Base-by-base conservation (phyloP, 805 yeast species). In the Candida berthetii region DNA sequence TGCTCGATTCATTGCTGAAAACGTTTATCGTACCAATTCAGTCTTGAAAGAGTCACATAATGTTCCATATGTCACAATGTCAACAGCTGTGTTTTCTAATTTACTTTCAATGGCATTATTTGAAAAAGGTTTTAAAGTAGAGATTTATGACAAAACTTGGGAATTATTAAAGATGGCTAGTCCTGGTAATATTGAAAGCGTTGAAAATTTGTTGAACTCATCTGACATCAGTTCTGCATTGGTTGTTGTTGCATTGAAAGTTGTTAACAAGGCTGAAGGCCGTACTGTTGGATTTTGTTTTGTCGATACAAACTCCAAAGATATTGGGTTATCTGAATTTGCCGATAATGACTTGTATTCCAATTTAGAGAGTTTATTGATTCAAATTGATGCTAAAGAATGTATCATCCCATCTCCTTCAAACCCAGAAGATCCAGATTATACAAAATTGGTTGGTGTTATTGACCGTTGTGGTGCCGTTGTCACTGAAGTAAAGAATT, bases 361-460 rank as follows among this genome's bases (percentile, higher is more conserved):
- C 1, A 91, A 90, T 55, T 61, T 91, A 47, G 98, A 93, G 59
- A 81, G 95, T 37, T 70, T 89, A 38, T 61, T 90, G 44, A 83
- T 93, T 50, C 99, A 93, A 60, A 66, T 89, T 29, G 96, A 96
- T 17, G 87, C 89, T 7, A 86, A 84, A 53, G 99, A 93, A 57
- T 81, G 88, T 33, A 57, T 93, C 14, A 52, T 91, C 6, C 82
- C 83, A 11, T 63, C 43, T 1, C 54, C 54, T 10, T 19, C 70
- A 45, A 38, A 46, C 10, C 37, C 46, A 17, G 59, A 54, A 40
- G 83, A 78, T 42, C 64, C 75, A 5, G 91, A 84, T 43, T 62
- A 74, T 38, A 68, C 71, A 37, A 89, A 88, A 57, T 66, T 91
- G 41, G 66, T 66, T 18, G 85, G 81, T 48, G 81, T 87, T 18